phyloP scores from a whole-genome alignment of 306 rosid genomes.

The Comarum palustre region DNA sequence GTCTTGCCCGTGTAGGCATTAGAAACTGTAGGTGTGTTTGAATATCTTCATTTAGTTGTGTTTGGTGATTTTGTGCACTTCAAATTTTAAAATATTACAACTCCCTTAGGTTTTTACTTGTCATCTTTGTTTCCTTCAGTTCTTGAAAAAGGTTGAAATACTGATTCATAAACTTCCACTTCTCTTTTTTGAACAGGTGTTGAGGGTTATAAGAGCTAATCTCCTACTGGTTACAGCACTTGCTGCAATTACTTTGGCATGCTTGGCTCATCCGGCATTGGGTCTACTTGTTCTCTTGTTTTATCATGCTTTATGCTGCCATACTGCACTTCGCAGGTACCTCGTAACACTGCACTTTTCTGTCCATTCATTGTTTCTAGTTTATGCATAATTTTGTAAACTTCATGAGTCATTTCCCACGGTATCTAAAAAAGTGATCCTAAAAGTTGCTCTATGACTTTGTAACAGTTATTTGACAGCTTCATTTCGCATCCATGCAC shows the following conservation, averaged over 20 bases:
- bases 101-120: neutral
- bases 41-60: neutral
- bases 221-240: slow-evolving; percentile 57
- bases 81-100: neutral
- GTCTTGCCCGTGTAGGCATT: neutral
- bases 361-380: neutral
- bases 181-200: slow-evolving; percentile 48
- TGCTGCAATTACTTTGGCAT: slow-evolving; percentile 59
- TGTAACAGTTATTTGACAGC: slow-evolving; percentile 78
- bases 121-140: slow-evolving; percentile 10
- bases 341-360: neutral
- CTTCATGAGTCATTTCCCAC: slow-evolving; percentile 6
- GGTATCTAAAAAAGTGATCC: slow-evolving; percentile 20
- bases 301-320: slow-evolving; percentile 79
- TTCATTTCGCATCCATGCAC: slow-evolving; percentile 68
- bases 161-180: slow-evolving; percentile 29
- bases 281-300: slow-evolving; percentile 66
- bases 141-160: slow-evolving; percentile 17
- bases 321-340: slow-evolving; percentile 86
- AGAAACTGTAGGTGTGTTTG: neutral
- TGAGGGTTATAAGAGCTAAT: slow-evolving; percentile 60
- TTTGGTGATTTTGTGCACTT: neutral
- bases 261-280: slow-evolving; percentile 81
- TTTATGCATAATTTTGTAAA: slow-evolving; percentile 15
- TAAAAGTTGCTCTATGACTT: slow-evolving; percentile 39